Conservation (phyloP, 768 basidiomycete species). For the Leccinum olivaceopallidum region DNA sequence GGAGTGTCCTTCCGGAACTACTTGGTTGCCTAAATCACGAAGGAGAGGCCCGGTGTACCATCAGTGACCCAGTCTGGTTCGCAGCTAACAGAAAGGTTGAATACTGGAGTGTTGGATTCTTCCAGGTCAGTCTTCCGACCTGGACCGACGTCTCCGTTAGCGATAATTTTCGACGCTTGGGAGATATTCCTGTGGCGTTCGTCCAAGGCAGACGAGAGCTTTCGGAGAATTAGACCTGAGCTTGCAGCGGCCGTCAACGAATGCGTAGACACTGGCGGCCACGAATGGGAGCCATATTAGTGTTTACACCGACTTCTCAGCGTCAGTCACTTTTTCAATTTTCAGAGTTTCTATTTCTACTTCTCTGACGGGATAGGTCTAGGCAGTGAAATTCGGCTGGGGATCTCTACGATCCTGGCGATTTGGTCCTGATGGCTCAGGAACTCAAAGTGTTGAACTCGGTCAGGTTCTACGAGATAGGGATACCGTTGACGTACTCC, state of each 20-base stretch:
- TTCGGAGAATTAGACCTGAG: constrained; percentile 85
- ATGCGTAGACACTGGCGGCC: constrained; percentile 91
- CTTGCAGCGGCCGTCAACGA: constrained; percentile 85
- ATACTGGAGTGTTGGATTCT: too few species aligned
- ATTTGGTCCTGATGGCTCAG: constrained; percentile 92
- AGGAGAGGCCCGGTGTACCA: too few species aligned
- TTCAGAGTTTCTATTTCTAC: background rate
- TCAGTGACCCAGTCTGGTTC: too few species aligned
- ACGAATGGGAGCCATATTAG: constrained; percentile 90
- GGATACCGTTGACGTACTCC: constrained; percentile 88
- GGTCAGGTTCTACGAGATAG: constrained; percentile 87
- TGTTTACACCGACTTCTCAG: constrained; percentile 85
- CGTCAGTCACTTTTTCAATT: constrained; percentile 42
- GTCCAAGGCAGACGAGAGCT: constrained; percentile 91
- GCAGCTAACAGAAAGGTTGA: too few species aligned
- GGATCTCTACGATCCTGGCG: constrained; percentile 90
- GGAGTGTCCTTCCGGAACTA: too few species aligned
- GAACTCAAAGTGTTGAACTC: constrained; percentile 93
- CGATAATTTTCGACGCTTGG: constrained; percentile 92
- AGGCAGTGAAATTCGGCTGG: constrained; percentile 98
- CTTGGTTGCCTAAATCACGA: too few species aligned
- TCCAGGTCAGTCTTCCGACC: constrained; percentile 85
- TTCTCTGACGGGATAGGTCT: background rate
- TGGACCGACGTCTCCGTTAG: constrained; percentile 88
- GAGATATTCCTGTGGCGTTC: constrained; percentile 81